phyloP scores from a whole-genome alignment of 106 monocot species.

The Dendrobium catenatum region DNA sequence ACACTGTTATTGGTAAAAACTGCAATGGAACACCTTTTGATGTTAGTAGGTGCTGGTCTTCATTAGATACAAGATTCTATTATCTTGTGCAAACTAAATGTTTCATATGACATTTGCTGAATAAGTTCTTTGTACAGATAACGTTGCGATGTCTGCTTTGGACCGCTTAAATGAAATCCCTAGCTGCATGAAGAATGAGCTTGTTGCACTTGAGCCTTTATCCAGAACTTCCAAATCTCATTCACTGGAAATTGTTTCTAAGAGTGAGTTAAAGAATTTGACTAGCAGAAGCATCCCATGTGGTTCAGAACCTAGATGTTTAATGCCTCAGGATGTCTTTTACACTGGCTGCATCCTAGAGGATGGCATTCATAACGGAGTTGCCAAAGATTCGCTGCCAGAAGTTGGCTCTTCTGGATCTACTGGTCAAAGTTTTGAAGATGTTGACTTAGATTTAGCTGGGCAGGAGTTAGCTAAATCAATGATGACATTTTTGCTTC shows the following conservation, averaged over 20 bases:
- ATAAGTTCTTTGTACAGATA: conserved; percentile 13
- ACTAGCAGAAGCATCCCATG: background rate
- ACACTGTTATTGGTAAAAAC: conserved; percentile 28
- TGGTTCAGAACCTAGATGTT: conserved; percentile 6
- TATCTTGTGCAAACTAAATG: background rate
- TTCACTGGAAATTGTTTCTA: background rate
- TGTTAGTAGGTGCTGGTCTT: conserved; percentile 7
- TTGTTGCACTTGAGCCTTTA: conserved; percentile 9
- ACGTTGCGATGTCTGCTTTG: conserved; percentile 11
- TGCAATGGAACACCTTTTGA: conserved; percentile 3
- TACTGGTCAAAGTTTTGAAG: conserved; percentile 40
- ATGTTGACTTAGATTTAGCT: conserved; percentile 31
- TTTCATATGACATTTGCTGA: background rate
- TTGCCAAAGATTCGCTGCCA: conserved; percentile 37
- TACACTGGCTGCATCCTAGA: conserved; percentile 1
- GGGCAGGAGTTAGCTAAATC: conserved; percentile 61
- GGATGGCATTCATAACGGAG: conserved; percentile 11
- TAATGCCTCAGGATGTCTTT: conserved; percentile 8
- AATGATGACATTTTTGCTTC: conserved; percentile 92
- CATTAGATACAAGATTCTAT: conserved; percentile 1
- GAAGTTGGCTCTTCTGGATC: conserved; percentile 51
- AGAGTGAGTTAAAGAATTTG: conserved; percentile 9
- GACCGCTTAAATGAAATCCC: conserved; percentile 12
- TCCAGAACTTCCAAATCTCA: conserved; percentile 6
- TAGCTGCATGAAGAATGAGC: conserved; percentile 14